phyloP scores from a whole-genome alignment of 2,329 filamentous ascomycete species.

The Fusarium sp. region DNA sequence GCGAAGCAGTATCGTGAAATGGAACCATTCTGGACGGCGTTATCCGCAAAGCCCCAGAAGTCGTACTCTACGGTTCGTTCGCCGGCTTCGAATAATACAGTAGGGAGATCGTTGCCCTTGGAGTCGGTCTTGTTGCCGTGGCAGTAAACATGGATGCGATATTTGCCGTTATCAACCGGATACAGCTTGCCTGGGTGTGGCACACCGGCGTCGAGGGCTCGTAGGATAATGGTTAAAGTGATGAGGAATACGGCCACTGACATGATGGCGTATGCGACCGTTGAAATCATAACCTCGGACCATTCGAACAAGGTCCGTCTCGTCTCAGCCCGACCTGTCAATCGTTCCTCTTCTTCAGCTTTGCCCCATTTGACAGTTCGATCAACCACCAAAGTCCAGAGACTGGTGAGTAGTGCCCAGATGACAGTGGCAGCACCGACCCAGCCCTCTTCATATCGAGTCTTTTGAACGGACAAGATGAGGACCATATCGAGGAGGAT shows the following conservation, averaged over 20 bases:
- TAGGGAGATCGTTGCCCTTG: conserved; percentile 68
- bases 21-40: conserved; percentile 79
- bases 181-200: conserved; percentile 78
- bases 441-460: conserved; percentile 88
- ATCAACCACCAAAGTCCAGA: conserved; percentile 83
- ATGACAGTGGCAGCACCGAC: conserved; percentile 86
- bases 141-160: conserved; percentile 87
- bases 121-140: conserved; percentile 71
- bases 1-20: conserved; percentile 94
- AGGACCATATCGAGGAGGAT: conserved; percentile 76
- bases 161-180: conserved; percentile 84
- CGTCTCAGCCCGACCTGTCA: conserved; percentile 89
- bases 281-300: conserved; percentile 80
- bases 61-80: conserved; percentile 81
- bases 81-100: conserved; percentile 86
- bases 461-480: conserved; percentile 76
- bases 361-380: conserved; percentile 91
- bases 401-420: conserved; percentile 80
- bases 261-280: conserved; percentile 74
- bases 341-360: conserved; percentile 86
- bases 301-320: conserved; percentile 85
- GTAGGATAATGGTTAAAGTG: conserved; percentile 81
- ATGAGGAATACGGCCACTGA: conserved; percentile 76
- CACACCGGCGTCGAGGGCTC: conserved; percentile 80
- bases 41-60: conserved; percentile 81